These are phyloP conservation scores for Nakazawaea sp. DNA, from an alignment of 805 yeast species.

Conservation along the genomic window DNA sequence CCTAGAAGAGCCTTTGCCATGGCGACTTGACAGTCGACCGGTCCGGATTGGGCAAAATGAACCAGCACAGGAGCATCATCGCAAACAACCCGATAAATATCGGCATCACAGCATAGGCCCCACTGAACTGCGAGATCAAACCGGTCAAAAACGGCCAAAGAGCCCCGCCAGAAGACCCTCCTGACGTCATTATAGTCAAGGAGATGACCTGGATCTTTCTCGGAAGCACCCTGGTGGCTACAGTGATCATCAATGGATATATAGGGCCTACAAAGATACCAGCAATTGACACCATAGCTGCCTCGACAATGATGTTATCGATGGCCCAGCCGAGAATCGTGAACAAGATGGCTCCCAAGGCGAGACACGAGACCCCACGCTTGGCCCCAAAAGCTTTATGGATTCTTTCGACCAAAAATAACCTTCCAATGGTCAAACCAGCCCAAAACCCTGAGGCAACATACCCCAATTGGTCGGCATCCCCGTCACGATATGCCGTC, in stretches of 20 bases:
- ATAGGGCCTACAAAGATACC: slow-evolving; percentile 66
- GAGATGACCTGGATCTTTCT: slow-evolving; percentile 44
- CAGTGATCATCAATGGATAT: slow-evolving; percentile 45
- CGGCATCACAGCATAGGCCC: slow-evolving; percentile 46
- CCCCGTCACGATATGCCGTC: slow-evolving; percentile 44
- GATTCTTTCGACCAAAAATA: slow-evolving; percentile 36
- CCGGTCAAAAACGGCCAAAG: slow-evolving; percentile 48
- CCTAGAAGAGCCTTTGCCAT: slow-evolving; percentile 19
- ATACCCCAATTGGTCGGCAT: slow-evolving; percentile 43
- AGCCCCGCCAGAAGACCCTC: slow-evolving; percentile 55
- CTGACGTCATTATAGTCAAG: slow-evolving; percentile 44
- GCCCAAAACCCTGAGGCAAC: slow-evolving; percentile 69
- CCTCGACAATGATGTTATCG: slow-evolving; percentile 35
- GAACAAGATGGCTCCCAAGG: slow-evolving; percentile 27
- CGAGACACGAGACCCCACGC: slow-evolving; percentile 31
- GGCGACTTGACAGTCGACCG: slow-evolving; percentile 18
- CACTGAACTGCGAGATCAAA: slow-evolving; percentile 34
- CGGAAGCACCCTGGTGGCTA: slow-evolving; percentile 38
- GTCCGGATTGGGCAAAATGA: slow-evolving; percentile 36
- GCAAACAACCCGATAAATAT: slow-evolving; percentile 31
- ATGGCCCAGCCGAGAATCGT: slow-evolving; percentile 42
- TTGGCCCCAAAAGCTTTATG: slow-evolving; percentile 36
- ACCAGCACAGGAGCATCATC: slow-evolving; percentile 31
- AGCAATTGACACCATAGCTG: slow-evolving; percentile 37
- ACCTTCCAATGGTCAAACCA: slow-evolving; percentile 61